Conservation (phyloP, 768 basidiomycete species). For the Lyophyllum semitale region DNA sequence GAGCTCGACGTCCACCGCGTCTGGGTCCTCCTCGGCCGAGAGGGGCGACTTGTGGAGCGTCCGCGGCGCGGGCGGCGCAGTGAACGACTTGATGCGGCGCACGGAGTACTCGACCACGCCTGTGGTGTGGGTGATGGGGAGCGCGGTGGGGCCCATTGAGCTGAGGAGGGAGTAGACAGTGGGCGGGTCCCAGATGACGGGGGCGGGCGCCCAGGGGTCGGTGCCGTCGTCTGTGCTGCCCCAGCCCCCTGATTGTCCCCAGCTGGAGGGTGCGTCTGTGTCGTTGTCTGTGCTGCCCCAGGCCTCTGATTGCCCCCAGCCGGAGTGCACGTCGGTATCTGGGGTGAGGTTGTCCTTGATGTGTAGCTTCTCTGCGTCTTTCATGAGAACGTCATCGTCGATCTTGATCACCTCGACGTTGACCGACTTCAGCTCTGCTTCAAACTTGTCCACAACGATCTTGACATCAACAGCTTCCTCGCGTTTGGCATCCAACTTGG, state of each 20-base stretch:
- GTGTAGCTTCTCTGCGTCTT: constrained; percentile 11
- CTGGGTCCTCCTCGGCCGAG: constrained; percentile 26
- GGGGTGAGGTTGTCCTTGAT: constrained; percentile 15
- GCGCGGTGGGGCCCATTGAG: constrained; percentile 54
- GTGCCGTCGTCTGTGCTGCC: background rate
- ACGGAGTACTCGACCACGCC: constrained; percentile 70
- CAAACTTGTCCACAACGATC: constrained; percentile 30
- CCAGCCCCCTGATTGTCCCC: constrained; percentile 5
- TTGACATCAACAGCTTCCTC: constrained; percentile 8
- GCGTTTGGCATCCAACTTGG: constrained; percentile 16
- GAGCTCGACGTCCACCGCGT: constrained; percentile 40
- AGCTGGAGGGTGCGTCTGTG: no score
- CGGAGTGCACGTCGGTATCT: constrained; percentile 8
- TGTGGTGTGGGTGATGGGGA: constrained; percentile 64
- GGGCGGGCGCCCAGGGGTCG: constrained; percentile 10
- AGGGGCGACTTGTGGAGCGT: constrained; percentile 26
- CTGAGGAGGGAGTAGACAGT: constrained; percentile 32
- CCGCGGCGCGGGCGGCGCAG: constrained; percentile 33
- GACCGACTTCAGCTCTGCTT: constrained; percentile 37
- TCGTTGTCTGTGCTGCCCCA: background rate
- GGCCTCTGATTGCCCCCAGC: constrained; percentile 4
- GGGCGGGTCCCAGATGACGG: constrained; percentile 19
- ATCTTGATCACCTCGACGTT: constrained; percentile 29
- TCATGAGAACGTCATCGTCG: constrained; percentile 8
- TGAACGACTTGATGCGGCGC: constrained; percentile 53